phyloP scores from a whole-genome alignment of 768 basidiomycete genomes.

The Saitozyma podzolica region DNA sequence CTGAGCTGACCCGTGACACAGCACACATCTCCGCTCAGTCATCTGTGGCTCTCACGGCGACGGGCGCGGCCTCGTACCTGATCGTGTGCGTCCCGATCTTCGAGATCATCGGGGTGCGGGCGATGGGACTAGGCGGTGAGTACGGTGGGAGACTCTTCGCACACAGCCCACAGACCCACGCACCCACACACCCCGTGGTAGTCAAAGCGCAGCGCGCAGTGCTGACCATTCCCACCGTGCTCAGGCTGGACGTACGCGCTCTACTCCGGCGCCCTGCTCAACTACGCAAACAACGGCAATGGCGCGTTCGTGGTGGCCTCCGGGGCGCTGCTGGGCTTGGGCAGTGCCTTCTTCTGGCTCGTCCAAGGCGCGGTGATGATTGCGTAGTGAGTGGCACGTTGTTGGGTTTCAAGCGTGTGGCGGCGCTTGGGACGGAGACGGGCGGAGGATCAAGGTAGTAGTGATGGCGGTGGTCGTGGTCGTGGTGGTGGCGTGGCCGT shows the following conservation, averaged over 20 bases:
- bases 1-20: no score
- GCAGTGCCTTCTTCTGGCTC: conserved; percentile 14
- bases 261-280: conserved; percentile 6
- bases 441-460: no score
- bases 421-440: no score
- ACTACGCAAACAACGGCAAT: conserved; percentile 3
- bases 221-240: no score
- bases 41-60: conserved; percentile 4
- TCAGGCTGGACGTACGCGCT: conserved; percentile 14
- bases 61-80: conserved; percentile 1
- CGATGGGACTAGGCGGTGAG: conserved; percentile 14
- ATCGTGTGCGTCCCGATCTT: conserved; percentile 7
- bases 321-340: conserved; percentile 5
- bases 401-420: no score
- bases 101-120: conserved; percentile 10
- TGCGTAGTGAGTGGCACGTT: conserved; percentile 6
- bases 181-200: no score
- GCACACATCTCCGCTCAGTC: conserved; percentile 6
- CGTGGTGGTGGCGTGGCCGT: no score
- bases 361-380: conserved; percentile 13
- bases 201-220: no score
- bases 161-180: background rate
- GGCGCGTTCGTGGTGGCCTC: conserved; percentile 8
- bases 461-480: no score
- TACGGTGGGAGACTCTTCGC: background rate